phyloP scores from a whole-genome alignment of 2,329 filamentous ascomycete genomes.

The Aspergillus quadricinctus region DNA sequence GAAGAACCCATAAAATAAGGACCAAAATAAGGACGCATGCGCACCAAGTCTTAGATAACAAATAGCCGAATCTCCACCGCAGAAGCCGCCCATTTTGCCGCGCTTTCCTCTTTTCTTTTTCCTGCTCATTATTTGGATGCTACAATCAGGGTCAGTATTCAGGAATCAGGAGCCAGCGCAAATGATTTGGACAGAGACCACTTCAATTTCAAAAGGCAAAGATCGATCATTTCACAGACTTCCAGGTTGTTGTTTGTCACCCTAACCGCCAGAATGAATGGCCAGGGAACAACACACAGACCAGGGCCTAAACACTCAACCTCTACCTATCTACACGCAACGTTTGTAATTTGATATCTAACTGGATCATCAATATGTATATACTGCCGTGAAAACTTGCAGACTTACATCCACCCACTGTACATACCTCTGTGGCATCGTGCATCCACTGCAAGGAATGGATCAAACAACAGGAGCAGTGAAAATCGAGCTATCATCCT shows the following conservation, averaged over 20 bases:
- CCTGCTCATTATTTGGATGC: background rate
- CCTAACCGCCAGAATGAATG: conserved; percentile 4
- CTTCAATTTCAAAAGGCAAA: no score
- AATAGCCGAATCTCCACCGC: conserved; percentile 14
- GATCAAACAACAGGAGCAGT: conserved; percentile 11
- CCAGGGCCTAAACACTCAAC: conserved; percentile 2
- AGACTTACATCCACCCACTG: conserved; percentile 8
- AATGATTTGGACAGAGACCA: no score
- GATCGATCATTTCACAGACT: conserved; percentile 3
- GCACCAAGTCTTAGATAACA: background rate
- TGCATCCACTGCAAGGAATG: conserved; percentile 6
- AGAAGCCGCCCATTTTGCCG: conserved; percentile 11
- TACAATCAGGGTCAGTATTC: background rate
- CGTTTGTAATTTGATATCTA: background rate
- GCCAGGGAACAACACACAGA: background rate
- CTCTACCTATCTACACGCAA: background rate
- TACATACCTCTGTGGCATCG: background rate
- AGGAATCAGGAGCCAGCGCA: no score
- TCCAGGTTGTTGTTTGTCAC: conserved; percentile 1
- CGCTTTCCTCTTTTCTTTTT: background rate
- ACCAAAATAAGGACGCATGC: background rate
- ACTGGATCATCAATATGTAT: background rate
- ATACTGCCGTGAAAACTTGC: conserved; percentile 1
- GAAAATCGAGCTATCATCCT: background rate
- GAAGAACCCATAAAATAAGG: background rate